Conservation (phyloP, 495 filamentous ascomycete species). For the Penicillium coprophilum region DNA sequence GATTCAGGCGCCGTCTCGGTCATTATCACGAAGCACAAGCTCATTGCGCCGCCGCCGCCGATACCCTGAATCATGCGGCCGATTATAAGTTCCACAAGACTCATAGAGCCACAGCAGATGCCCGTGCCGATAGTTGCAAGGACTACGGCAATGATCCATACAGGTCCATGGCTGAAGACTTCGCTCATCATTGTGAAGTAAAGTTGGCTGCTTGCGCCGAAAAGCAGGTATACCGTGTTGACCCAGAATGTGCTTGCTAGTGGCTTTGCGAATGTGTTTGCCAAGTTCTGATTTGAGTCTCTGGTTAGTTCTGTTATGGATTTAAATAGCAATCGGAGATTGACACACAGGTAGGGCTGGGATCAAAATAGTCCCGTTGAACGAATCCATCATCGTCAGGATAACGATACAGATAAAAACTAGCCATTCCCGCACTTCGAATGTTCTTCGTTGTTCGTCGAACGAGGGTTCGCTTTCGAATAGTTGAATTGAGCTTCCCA, state of each 20-base stretch:
- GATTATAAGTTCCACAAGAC: constrained; percentile 60
- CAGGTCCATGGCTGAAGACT: constrained; percentile 38
- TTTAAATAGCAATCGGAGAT: not conserved
- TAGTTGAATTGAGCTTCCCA: constrained; percentile 26
- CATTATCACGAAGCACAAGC: constrained; percentile 63
- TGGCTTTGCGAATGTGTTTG: constrained; percentile 28
- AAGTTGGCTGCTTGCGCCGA: constrained; percentile 38
- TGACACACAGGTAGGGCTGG: constrained; percentile 29
- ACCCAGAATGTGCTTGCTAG: constrained; percentile 42
- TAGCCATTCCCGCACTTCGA: constrained; percentile 34
- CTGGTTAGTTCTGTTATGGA: constrained; percentile 17
- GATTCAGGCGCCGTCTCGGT: constrained; percentile 57
- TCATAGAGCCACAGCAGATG: constrained; percentile 56
- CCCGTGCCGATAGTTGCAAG: constrained; percentile 61
- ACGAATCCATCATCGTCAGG: constrained; percentile 42
- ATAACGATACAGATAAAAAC: constrained; percentile 36
- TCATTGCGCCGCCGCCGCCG: constrained; percentile 68
- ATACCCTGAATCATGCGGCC: constrained; percentile 68
- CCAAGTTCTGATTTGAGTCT: constrained; percentile 22
- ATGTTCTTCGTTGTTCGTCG: constrained; percentile 24
- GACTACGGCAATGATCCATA: constrained; percentile 51
- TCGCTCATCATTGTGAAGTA: constrained; percentile 43
- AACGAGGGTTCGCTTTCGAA: constrained; percentile 15
- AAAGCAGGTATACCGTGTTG: constrained; percentile 41
- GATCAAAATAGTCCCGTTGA: constrained; percentile 38